Evolutionary conservation across 768 basidiomycete genomes (phyloP).

Genomic region (Crassisporium funariophilum): DNA sequence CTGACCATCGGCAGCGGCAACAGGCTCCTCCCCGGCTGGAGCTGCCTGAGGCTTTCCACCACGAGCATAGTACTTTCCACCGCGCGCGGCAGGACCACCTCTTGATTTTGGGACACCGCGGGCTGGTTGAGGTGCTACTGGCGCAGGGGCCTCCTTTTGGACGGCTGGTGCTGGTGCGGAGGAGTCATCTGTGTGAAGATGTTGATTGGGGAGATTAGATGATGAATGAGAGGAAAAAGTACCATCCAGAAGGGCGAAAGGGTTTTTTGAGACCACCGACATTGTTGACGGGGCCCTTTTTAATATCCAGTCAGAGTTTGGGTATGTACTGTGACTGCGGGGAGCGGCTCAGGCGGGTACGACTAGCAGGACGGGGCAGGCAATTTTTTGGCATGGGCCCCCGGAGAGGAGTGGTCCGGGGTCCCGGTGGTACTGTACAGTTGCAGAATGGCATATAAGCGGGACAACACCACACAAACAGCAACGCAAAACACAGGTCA

Average conservation of each 20-base stretch:
- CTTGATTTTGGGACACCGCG: conserved; percentile 43
- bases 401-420: conserved; percentile 37
- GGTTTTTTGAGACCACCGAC: conserved; percentile 91
- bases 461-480: neutral
- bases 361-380: conserved; percentile 3
- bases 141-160: conserved; percentile 33
- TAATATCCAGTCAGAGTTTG: conserved; percentile 26
- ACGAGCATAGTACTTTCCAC: conserved; percentile 68
- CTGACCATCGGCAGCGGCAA: conserved; percentile 36
- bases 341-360: conserved; percentile 16
- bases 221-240: conserved; percentile 27
- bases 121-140: conserved; percentile 51
- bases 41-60: conserved; percentile 52
- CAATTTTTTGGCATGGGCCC: conserved; percentile 20
- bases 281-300: conserved; percentile 72
- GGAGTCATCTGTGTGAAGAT: conserved; percentile 40
- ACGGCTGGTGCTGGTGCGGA: conserved; percentile 38
- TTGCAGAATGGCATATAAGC: conserved; percentile 34
- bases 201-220: conserved; percentile 17
- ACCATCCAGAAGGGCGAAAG: conserved; percentile 85
- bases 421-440: conserved; percentile 53
- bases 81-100: conserved; percentile 30
- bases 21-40: conserved; percentile 28
- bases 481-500: conserved; percentile 68
- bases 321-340: conserved; percentile 23